Conservation (phyloP, 2,329 filamentous ascomycete species). For the Hansfordia pulvinata region DNA sequence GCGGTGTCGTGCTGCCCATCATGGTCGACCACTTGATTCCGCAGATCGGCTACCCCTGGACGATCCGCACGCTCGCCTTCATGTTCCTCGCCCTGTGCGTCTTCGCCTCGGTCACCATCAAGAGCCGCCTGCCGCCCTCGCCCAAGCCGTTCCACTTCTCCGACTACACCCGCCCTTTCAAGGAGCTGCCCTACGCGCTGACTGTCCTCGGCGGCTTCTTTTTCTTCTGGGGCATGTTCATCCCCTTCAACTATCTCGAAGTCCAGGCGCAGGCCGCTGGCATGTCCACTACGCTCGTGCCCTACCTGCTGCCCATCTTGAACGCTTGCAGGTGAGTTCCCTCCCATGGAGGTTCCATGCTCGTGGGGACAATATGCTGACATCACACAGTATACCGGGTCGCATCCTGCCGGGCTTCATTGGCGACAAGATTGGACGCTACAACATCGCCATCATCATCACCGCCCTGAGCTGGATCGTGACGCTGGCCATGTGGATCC, state of each 20-base stretch:
- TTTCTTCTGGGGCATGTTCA: conserved; percentile 40
- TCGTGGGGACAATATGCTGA: conserved; percentile 1
- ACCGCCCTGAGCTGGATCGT: conserved; percentile 24
- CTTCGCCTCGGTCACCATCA: conserved; percentile 17
- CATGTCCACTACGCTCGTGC: conserved; percentile 24
- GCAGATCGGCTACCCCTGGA: conserved; percentile 26
- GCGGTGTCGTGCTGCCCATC: conserved; percentile 42
- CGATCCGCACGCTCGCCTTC: conserved; percentile 22
- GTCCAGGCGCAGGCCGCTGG: conserved; percentile 31
- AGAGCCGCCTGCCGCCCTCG: conserved; percentile 19
- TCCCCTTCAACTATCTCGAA: conserved; percentile 39
- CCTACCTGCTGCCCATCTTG: conserved; percentile 42
- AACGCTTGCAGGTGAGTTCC: conserved; percentile 31
- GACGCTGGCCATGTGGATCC: conserved; percentile 27
- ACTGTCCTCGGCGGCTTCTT: conserved; percentile 33
- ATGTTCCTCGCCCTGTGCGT: conserved; percentile 19
- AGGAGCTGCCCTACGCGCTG: conserved; percentile 28
- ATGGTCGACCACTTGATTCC: conserved; percentile 37
- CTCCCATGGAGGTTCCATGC: not conserved
- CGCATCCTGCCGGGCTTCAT: conserved; percentile 35
- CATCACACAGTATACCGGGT: conserved; percentile 27
- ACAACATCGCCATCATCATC: conserved; percentile 30
- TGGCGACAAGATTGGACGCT: conserved; percentile 25
- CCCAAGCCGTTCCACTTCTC: conserved; percentile 25
- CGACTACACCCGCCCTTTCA: conserved; percentile 32